Evolutionary conservation across 164 flowering plant species (phyloP).

Genomic region (Amborella trichopoda): DNA sequence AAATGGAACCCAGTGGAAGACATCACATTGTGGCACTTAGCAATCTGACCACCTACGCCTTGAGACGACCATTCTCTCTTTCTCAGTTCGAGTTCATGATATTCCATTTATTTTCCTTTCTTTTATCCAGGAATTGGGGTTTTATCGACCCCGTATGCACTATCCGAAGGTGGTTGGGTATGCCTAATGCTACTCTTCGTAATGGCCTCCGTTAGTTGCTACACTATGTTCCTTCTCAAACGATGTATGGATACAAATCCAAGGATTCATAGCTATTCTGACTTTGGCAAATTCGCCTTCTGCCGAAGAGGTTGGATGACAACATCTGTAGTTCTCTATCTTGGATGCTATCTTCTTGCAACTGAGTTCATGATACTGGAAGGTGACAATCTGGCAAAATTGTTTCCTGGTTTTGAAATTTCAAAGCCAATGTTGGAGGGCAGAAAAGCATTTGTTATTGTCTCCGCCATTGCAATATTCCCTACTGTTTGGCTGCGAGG

Average conservation of each 20-base stretch:
- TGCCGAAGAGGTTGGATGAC: constrained; percentile 1
- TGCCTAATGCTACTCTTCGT: background rate
- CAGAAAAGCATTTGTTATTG: background rate
- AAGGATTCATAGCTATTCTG: background rate
- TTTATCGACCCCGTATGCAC: constrained; percentile 5
- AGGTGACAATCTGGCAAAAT: constrained; percentile 1
- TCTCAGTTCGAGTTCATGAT: too few species aligned
- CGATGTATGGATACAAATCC: constrained; percentile 1
- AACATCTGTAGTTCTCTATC: background rate
- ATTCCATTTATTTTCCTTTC: background rate
- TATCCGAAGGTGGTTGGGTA: constrained; percentile 5
- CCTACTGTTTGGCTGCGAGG: constrained; percentile 1
- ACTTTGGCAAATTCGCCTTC: constrained; percentile 1
- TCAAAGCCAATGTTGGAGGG: background rate
- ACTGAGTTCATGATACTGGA: constrained; percentile 3
- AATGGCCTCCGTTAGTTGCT: background rate
- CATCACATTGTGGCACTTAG: too few species aligned
- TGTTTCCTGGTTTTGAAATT: constrained; percentile 1
- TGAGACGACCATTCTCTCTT: too few species aligned
- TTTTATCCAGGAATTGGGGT: constrained; percentile 1
- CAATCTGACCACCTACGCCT: too few species aligned
- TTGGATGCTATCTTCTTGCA: constrained; percentile 2
- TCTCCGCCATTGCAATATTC: background rate
- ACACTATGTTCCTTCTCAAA: background rate
- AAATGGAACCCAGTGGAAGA: too few species aligned